Percentiles rank a stretch among this genome's conserved stretches.
These are phyloP conservation scores for Porogramme epimiltina DNA, from an alignment of 1,284 basidiomycete species.

Conservation along the genomic window DNA sequence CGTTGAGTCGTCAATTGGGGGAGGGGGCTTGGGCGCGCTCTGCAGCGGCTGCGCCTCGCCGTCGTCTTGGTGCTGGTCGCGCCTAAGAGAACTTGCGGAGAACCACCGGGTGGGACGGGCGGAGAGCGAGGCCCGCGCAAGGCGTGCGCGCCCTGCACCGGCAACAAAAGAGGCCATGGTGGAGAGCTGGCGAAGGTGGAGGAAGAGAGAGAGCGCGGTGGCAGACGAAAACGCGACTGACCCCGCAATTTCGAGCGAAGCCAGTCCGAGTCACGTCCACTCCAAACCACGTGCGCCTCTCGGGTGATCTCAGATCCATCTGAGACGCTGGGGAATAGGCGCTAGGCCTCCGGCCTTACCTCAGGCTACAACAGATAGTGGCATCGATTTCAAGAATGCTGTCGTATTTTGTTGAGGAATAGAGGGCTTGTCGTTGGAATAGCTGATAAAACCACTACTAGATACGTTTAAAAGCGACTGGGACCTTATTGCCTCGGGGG, in stretches of 20 bases:
- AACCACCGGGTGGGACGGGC: slow-evolving; percentile 21
- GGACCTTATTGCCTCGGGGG: no score
- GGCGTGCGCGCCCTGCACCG: slow-evolving; percentile 11
- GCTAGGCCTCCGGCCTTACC: no score
- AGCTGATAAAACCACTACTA: no score
- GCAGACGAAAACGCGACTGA: slow-evolving; percentile 8
- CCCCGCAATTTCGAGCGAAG: slow-evolving; percentile 7
- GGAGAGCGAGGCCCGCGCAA: slow-evolving; percentile 4
- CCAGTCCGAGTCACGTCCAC: slow-evolving; percentile 15
- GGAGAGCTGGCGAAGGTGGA: background rate
- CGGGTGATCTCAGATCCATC: slow-evolving; percentile 5
- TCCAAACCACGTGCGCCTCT: slow-evolving; percentile 12
- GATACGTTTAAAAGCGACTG: no score
- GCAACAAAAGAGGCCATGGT: slow-evolving; percentile 16
- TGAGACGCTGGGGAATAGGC: no score
- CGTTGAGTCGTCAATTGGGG: slow-evolving; percentile 85
- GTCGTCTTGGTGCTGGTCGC: slow-evolving; percentile 23
- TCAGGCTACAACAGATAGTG: no score
- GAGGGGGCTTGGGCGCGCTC: slow-evolving; percentile 52
- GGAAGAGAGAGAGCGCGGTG: slow-evolving; percentile 4
- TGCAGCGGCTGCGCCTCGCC: slow-evolving; percentile 9
- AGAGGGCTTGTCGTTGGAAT: no score
- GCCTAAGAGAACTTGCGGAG: slow-evolving; percentile 36
- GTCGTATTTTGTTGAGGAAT: no score
- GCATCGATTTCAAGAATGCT: no score